Base-by-base conservation (phyloP, 164 flowering plant species). In the Stephania cephalantha region DNA sequence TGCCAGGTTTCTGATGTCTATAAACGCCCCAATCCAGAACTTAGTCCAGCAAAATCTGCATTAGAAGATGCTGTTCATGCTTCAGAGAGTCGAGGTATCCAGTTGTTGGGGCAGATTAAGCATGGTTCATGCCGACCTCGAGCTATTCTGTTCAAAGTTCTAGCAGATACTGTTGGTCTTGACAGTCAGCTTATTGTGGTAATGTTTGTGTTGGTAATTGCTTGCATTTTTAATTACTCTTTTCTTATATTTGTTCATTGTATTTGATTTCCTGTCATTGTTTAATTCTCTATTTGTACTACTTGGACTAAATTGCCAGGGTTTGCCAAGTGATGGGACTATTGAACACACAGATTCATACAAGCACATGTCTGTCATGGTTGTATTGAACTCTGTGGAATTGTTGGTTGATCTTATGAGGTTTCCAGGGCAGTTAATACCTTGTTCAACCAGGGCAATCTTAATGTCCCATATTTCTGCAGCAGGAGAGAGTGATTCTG, bases 401-500 rank as follows among this genome's bases (percentile, higher is more conserved):
- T 85, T 92, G 20, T 80, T 96, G 80, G 99, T 96, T 52, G 99
- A 96, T 85, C 96, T 96, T 35, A 87, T 90, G 93, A 89, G 98
- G 53, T 88, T 89, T 82, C 98, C 99, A 50, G 99, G 99, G 67
- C 94, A 91, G 78, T 85, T 96, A 75, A 85, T 94, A 66, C 97
- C 98, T 6, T 85, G 84, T 70, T 89, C 99, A 78, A 87, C 89
- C 46, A 94, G 87, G 81, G 95, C 97, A 65, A 84, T 96, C 70
- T 84, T 84, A 76, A 87, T 87, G 89, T 88, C 95, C 68, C 99
- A 94, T 82, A 81, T 92, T 71, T 87, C 97, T 85, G 93, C 92
- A 30, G 92, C 89, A 42, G 98, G 98, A 76, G 99, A 95, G 79
- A 93, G 99, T 84, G 99, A 95, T 78, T 95, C 98, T 78, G 97